Base-by-base conservation (phyloP, 768 basidiomycete genomes). In the Boletus vermiculosoides region DNA sequence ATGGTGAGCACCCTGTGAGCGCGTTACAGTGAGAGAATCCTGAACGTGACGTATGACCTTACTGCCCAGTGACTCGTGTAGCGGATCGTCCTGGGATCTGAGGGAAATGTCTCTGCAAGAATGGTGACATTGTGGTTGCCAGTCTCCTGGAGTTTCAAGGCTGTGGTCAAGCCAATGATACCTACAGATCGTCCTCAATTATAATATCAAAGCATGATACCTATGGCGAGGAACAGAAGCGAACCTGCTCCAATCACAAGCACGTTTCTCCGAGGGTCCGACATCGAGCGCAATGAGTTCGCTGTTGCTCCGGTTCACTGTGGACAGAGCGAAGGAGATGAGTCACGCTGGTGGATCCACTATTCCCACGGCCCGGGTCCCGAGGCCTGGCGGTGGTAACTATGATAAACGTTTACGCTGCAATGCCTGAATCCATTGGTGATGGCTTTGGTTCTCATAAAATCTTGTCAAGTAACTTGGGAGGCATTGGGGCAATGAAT, bases 31-130 rank as follows among this genome's bases (percentile, higher is more conserved):
- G 30, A n/a, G 44, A 23, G 31, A 31, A 37, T 9, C 28, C 10
- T 8, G 25, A 13, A 2, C 15, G 13, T 8, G 18, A 36, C 6
- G 4, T 1, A 52, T 40, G 13, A 10, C 42, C 85, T 56, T 59
- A 88, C 90, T 37, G 89, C 90, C 89, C 90, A 91, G 18, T 80
- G 80, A 68, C 86, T 88, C 4, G 90, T 88, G 61, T 88, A 90
- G 56, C 77, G 77, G 63, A 86, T 83, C 28, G 76, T 78, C 74
- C 85, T 86, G 4, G 82, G 78, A 71, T 92, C 89, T 34, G 77
- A 83, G 0, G 89, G 89, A 37, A 90, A 75, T 4, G 77, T 73
- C 44, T 89, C 86, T 1, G 89, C 86, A 15, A 90, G 71, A 45
- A 92, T 78, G 1, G 82, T 83, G 22, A 91, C 88, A 8, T 73